Conservation (phyloP, 2,329 filamentous ascomycete genomes). For the Fusarium pseudoanthophilum region DNA sequence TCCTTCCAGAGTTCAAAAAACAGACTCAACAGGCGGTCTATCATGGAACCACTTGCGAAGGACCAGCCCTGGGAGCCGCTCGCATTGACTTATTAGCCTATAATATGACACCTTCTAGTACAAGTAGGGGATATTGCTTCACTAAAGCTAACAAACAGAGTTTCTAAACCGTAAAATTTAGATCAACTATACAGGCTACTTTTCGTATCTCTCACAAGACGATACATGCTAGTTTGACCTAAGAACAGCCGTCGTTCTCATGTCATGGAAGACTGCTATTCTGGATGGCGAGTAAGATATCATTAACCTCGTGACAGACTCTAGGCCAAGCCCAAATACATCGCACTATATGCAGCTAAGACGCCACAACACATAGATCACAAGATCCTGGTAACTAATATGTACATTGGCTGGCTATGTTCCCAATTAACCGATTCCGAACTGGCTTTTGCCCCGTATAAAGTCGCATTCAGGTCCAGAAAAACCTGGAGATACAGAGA, state of each 20-base stretch:
- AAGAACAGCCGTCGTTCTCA: neutral
- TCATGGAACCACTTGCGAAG: neutral
- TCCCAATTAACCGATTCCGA: neutral
- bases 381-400: neutral
- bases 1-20: neutral
- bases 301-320: neutral
- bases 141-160: neutral
- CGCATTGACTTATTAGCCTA: too few relatives aligned
- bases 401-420: neutral
- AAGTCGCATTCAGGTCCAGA: neutral
- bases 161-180: neutral
- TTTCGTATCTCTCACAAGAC: neutral
- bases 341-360: neutral
- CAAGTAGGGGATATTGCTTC: neutral
- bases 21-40: neutral
- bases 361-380: neutral
- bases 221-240: neutral
- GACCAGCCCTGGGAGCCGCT: too few relatives aligned
- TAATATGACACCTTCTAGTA: neutral
- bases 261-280: neutral
- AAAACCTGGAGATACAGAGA: neutral
- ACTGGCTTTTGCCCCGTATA: neutral
- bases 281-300: neutral
- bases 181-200: neutral
- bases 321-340: neutral